These are phyloP conservation scores for Cordyceps cateniannulata DNA, from an alignment of 2,329 filamentous ascomycete genomes.

Conservation along the genomic window DNA sequence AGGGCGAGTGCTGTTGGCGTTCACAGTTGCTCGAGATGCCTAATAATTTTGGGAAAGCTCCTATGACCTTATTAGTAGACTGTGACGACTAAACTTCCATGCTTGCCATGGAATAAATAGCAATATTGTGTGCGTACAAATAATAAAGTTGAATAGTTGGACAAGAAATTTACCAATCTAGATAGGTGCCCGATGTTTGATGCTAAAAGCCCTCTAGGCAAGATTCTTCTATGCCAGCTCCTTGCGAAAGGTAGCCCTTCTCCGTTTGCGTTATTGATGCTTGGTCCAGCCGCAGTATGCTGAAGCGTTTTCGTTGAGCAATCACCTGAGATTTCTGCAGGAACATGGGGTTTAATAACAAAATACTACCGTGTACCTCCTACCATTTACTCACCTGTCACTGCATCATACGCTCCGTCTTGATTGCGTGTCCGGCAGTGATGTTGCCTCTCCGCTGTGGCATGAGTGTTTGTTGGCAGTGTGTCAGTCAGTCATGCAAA, in stretches of 20 bases:
- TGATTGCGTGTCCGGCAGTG: background rate
- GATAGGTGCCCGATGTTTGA: too few relatives aligned
- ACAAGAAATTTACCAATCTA: too few relatives aligned
- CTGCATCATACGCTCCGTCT: background rate
- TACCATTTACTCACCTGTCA: background rate
- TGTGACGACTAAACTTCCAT: too few relatives aligned
- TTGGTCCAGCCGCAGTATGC: too few relatives aligned
- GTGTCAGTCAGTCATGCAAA: background rate
- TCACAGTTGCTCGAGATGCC: background rate
- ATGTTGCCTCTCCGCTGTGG: background rate
- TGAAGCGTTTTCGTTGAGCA: too few relatives aligned
- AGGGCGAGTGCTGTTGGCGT: background rate
- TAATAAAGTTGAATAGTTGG: too few relatives aligned
- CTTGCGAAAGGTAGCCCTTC: background rate
- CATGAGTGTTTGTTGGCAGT: background rate
- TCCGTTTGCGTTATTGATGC: too few relatives aligned
- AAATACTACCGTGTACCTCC: too few relatives aligned
- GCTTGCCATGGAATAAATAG: too few relatives aligned
- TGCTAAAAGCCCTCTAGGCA: too few relatives aligned
- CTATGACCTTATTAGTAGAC: too few relatives aligned
- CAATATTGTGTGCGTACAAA: too few relatives aligned
- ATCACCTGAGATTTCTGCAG: background rate
- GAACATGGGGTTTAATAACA: background rate
- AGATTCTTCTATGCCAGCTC: background rate
- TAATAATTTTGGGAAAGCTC: background rate